Conservation (phyloP, 306 rosid genomes). For the Cucurbita pepo region DNA sequence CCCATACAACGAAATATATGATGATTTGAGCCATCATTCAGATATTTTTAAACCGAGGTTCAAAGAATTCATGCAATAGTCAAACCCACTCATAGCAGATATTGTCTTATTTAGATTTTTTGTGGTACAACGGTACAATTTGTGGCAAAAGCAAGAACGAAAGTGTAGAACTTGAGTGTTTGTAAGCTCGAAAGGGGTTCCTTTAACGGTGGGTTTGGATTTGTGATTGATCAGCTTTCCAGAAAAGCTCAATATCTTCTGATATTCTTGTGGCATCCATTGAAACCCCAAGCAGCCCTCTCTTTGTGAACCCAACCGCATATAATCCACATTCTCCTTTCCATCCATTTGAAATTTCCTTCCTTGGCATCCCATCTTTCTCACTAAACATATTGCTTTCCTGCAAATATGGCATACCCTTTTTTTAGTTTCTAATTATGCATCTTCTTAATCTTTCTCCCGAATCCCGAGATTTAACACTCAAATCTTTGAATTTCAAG, state of each 20-base stretch:
- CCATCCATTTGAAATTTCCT: slow-evolving; percentile 13
- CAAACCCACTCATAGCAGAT: too few relatives aligned
- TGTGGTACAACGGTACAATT: neutral
- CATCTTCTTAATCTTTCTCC: neutral
- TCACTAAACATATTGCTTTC: neutral
- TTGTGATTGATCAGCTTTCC: neutral
- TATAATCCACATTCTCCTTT: slow-evolving; percentile 9
- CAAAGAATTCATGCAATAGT: too few relatives aligned
- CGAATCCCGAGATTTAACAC: neutral
- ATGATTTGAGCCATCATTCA: neutral
- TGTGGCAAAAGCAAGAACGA: neutral
- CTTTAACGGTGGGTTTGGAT: neutral
- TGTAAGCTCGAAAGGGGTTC: neutral
- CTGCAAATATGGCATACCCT: neutral
- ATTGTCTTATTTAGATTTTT: too few relatives aligned
- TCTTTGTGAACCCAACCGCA: slow-evolving; percentile 11
- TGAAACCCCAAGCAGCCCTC: slow-evolving; percentile 9
- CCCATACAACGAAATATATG: neutral
- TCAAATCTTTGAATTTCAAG: neutral
- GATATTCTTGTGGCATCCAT: slow-evolving; percentile 7
- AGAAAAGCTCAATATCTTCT: slow-evolving; percentile 4
- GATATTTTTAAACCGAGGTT: too few relatives aligned
- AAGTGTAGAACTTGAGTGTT: neutral
- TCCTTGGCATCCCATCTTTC: slow-evolving; percentile 11
- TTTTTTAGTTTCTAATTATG: neutral